Evolutionary conservation across 1,139 yeast genomes (phyloP), one percentile per base, ranked within the genome.

Genomic region (Nakaseomyces bracarensis): DNA sequence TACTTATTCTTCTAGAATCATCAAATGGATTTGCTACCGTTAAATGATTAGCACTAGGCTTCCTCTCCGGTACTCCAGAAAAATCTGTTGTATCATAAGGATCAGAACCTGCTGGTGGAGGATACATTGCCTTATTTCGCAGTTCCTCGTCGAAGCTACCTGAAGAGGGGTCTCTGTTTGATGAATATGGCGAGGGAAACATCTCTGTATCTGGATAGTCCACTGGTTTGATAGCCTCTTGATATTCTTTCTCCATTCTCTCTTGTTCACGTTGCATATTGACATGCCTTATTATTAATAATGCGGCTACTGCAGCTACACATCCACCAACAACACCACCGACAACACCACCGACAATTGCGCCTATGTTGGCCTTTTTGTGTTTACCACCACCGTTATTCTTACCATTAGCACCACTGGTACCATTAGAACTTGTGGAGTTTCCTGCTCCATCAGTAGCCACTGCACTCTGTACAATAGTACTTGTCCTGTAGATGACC

Each of bases 221-320:
- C 2, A 60, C 63, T 3, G 65, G 65, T 40, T 60, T 61, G 41
- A 61, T 61, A 16, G 65, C 65, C 41, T 61, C 65, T 45, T 60
- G 64, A 47, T 61, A 61, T 38, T 61, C 65, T 39, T 58, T 56
- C 43, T 61, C 65, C 61, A 61, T 55, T 40, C 64, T 54, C 39
- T 58, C 65, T 35, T 61, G 61, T 45, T 61, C 65, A 23, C 58
- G 54, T 37, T 52, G 54, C 46, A 51, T 50, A 42, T 56, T 57
- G 27, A 52, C 41, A 37, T 55, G 60, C 42, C 64, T 56, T 13
- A 60, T 44, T 13, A 49, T 42, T 7, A 60, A 49, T 28, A 60
- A 39, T 1, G 52, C 46, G 8, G 51, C 41, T 2, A 52, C 47
- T 1, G 52, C 53, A 10, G 56, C 37, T 1, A 44, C 50, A 9